Evolutionary conservation across 805 yeast species (phyloP).

Genomic region (Kluyveromyces aestuarii): DNA sequence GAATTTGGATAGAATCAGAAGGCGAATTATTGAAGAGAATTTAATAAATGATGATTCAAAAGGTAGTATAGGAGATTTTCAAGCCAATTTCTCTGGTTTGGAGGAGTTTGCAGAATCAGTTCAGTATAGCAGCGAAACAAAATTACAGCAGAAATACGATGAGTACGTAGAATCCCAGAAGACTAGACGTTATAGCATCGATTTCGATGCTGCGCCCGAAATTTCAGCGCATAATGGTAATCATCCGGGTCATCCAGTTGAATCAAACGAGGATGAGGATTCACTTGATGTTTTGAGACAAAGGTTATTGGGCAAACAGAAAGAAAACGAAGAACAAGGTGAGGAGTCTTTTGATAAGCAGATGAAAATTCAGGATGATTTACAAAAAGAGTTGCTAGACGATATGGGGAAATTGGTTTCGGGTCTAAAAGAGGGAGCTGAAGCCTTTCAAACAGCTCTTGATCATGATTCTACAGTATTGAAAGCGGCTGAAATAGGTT

Average conservation of each 20-base stretch:
- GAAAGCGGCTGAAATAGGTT: slow-evolving; percentile 35
- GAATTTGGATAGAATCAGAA: slow-evolving; percentile 13
- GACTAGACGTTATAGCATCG: slow-evolving; percentile 23
- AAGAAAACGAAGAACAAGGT: slow-evolving; percentile 2
- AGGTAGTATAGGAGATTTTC: slow-evolving; percentile 6
- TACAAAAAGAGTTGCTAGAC: slow-evolving; percentile 30
- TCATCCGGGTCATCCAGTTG: not conserved
- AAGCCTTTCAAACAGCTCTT: slow-evolving; percentile 32
- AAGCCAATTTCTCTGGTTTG: slow-evolving; percentile 5
- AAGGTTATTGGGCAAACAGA: slow-evolving; percentile 23
- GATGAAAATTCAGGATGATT: slow-evolving; percentile 28
- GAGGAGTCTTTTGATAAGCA: slow-evolving; percentile 25
- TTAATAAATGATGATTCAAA: slow-evolving; percentile 1
- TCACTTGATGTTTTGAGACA: slow-evolving; percentile 26
- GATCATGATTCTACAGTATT: slow-evolving; percentile 31
- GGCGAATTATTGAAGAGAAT: slow-evolving; percentile 7
- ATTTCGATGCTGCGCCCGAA: slow-evolving; percentile 16
- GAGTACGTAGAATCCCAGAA: slow-evolving; percentile 9
- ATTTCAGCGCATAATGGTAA: not conserved
- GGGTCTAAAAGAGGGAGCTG: slow-evolving; percentile 32
- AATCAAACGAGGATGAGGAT: slow-evolving; percentile 15
- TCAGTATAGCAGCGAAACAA: not conserved
- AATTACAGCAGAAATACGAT: slow-evolving; percentile 11
- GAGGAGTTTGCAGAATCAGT: slow-evolving; percentile 2
- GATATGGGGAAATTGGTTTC: slow-evolving; percentile 32